Evolutionary conservation across 192 early-diverging fungal species (phyloP).

Genomic region (Backusella tarrabulga): DNA sequence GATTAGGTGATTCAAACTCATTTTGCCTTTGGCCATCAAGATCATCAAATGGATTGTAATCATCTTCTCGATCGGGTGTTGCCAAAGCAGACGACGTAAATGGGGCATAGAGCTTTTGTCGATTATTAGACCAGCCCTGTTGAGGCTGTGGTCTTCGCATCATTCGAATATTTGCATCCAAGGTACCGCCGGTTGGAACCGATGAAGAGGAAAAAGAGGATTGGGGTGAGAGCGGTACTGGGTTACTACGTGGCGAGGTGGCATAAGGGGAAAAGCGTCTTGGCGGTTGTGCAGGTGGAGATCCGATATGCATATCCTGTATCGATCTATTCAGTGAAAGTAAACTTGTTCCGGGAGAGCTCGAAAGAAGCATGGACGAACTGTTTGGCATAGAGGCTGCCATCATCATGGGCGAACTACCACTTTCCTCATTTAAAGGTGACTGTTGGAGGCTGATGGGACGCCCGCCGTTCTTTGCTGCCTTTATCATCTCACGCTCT

Average conservation of each 20-base stretch:
- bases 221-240: neutral
- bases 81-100: constrained; percentile 30
- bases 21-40: neutral
- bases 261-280: constrained; percentile 35
- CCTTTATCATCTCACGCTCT: constrained; percentile 33
- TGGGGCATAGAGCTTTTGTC: constrained; percentile 27
- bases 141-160: neutral
- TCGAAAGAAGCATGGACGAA: constrained; percentile 2
- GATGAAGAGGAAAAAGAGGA: constrained; percentile 12
- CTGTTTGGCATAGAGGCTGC: constrained; percentile 15
- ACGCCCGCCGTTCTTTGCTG: constrained; percentile 7
- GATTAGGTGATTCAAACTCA: neutral
- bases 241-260: neutral
- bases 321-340: constrained; percentile 31
- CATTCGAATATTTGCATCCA: constrained; percentile 2
- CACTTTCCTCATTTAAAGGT: neutral
- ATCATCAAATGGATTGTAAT: constrained; percentile 31
- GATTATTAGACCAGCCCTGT: neutral
- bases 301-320: constrained; percentile 31
- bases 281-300: constrained; percentile 27
- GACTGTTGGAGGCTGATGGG: neutral
- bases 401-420: neutral
- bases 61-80: constrained; percentile 28
- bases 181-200: neutral
- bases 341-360: constrained; percentile 16